Evolutionary conservation across 1,284 basidiomycete species (phyloP), one percentile per base, ranked within the genome.

Genomic region (Meira nashicola): DNA sequence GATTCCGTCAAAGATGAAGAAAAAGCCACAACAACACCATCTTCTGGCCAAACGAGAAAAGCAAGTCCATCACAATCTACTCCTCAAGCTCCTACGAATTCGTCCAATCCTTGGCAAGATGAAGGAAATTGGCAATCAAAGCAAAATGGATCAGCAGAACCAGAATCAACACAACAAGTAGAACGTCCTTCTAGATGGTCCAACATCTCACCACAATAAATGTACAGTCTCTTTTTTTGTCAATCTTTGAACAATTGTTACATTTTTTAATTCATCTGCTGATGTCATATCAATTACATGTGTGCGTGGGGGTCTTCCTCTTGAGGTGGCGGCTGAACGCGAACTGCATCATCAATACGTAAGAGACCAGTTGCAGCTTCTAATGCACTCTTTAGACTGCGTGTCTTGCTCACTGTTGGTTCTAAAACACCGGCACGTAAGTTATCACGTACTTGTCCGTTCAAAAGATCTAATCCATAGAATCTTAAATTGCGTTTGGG

Each of bases 341-440:
- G 70, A 52, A 71, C 68, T 58, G 79, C 79, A 81, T 96, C 94
- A 79, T 97, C 94, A 76, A 98, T 98, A 62, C 95, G 86, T 76
- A 99, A 82, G 68, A 98, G 81, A 63, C 90, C 91, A 33, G 96
- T 93, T 9, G 94, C 92, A 14, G 95, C 94, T 81, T 98, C 95
- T 67, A 95, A 90, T 19, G 93, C 93, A 54, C 88, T 90, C 83
- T 98, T 98, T 79, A 99, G 81, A 78, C 89, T 93, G 80, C 90
- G 89, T 66, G 98, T 89, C 82, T 99, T 99, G 83, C 89, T 90
- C 80, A 98, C 85, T 6, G 93, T 96, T 1, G 95, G 95, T 81
- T 98, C 95, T 55, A 99, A 82, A 23, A 99, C 87, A 46, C 95
- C 95, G 9, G 92, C 91, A 56, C 86, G 83, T 57, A 95, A 86